Evolutionary conservation across 352 stramenopile genomes (phyloP), one percentile per base, ranked within the genome.

Genomic region (Pseudoperonospora humuli): DNA sequence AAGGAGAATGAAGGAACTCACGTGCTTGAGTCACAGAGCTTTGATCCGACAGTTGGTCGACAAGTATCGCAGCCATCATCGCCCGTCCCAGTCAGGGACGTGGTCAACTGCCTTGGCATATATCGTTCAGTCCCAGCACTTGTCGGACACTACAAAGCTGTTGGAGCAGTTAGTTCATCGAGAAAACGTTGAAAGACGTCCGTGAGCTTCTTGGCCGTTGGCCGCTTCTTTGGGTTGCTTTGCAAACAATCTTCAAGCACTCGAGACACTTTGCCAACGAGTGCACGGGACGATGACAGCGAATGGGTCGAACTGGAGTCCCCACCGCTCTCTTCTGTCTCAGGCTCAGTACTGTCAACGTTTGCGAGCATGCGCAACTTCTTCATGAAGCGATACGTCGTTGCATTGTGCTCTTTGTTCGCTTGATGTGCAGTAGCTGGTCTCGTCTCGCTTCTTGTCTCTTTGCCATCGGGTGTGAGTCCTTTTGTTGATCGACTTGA

Each of bases 231-330:
- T 5, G 75, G 65, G 24, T 82, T 65, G 19, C 64, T 70, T 24
- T 82, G 65, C 14, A 89, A 49, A 38, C 75, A 89, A 15, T 75
- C 68, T 27, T 72, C 50, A 31, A 86, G 74, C 5, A 63, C 43
- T 4, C 50, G 42, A 17, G 74, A 61, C 5, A 84, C 36, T 37
- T 71, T 76, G 35, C 74, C 68, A 1, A 71, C 61, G 15, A 71
- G 40, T 27, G 68, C 50, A 10, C 56, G 56, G 5, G 64, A 61
- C 0, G 61, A 67, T 1, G 52, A 52, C 19, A 64, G 43, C 34
- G 57, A 63, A n/a, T n/a, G n/a, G n/a, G n/a, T n/a, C n/a, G n/a
- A n/a, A n/a, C n/a, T n/a, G n/a, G n/a, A n/a, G n/a, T n/a, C n/a
- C n/a, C n/a, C n/a, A 31, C 67, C 76, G 7, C 61, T 64, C 15